Percentiles rank a stretch among this genome's conserved stretches.
Evolutionary conservation across 1,139 yeast species (phyloP).

Genomic region (Candida labiduridarum): DNA sequence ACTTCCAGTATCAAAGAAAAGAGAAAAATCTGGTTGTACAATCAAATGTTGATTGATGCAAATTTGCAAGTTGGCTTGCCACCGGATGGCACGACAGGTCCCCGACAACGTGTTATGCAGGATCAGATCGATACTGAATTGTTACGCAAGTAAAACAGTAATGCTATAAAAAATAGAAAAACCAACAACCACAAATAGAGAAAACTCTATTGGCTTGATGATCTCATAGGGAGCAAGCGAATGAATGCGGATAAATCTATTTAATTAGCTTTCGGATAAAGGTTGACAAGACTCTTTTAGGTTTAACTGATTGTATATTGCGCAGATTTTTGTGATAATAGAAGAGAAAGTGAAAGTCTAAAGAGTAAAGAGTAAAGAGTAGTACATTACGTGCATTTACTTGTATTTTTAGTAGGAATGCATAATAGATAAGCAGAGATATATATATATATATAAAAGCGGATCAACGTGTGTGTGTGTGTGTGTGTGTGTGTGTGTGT

Average conservation of each 20-base stretch:
- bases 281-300: neutral
- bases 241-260: neutral
- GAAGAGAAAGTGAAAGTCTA: neutral
- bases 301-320: neutral
- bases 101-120: constrained; percentile 24
- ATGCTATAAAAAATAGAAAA: no score
- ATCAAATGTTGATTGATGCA: constrained; percentile 60
- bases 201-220: neutral
- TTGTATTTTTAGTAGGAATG: neutral
- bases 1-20: constrained; percentile 36
- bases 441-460: neutral
- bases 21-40: constrained; percentile 54
- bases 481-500: neutral
- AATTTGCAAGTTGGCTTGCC: constrained; percentile 45
- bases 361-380: neutral
- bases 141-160: constrained; percentile 14
- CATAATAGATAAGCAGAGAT: neutral
- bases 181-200: neutral
- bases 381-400: neutral
- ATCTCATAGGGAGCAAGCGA: neutral
- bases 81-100: constrained; percentile 18
- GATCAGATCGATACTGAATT: constrained; percentile 38
- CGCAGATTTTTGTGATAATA: neutral
- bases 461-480: neutral
- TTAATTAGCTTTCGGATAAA: neutral